Base-by-base conservation (phyloP, 768 basidiomycete genomes). In the Asterophora lycoperdoides region DNA sequence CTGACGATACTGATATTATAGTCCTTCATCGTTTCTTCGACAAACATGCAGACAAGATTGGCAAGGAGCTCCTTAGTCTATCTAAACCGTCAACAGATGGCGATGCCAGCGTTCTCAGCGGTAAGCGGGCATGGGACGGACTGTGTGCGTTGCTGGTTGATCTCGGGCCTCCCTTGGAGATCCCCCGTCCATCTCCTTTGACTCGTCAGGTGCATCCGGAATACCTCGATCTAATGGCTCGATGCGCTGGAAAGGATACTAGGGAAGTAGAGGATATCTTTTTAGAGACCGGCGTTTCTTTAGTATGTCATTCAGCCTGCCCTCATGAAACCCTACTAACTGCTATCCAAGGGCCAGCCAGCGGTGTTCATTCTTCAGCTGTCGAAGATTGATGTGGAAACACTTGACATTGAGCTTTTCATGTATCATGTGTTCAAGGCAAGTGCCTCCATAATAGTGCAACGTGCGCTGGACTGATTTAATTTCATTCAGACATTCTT, bases 21-120 rank as follows among this genome's bases (percentile, higher is more conserved):
- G 84, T 92, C 10, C 70, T 91, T 9, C 89, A 92, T 61, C 81
- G 90, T 8, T 91, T 89, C 69, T 83, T 91, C 58, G 80, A 87
- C 57, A 87, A 83, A 51, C 86, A 92, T 56, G 84, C 86, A 2
- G 89, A 92, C 64, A 89, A 89, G 61, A 85, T 93, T 45, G 90
- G 91, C 26, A 89, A 90, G 62, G 89, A 92, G 56, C 71, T 93
- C 4, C 76, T 93, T 11, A 89, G 88, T 59, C 73, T 83, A 9
- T 76, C 81, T 13, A 83, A 80, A 53, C 74, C 80, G 1, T 70
- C 79, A 7, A 59, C 68, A 3, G 83, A 86, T 36, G 81, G 74
- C 17, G 81, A 80, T 48, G 63, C 73, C 2, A 71, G 79, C 20
- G 78, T 76, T 6, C 60, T 79, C 48, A 79, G 73, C 17, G 87